These are phyloP conservation scores for Mucor mucedo DNA, from an alignment of 371 early-diverging fungal genomes.

Conservation along the genomic window DNA sequence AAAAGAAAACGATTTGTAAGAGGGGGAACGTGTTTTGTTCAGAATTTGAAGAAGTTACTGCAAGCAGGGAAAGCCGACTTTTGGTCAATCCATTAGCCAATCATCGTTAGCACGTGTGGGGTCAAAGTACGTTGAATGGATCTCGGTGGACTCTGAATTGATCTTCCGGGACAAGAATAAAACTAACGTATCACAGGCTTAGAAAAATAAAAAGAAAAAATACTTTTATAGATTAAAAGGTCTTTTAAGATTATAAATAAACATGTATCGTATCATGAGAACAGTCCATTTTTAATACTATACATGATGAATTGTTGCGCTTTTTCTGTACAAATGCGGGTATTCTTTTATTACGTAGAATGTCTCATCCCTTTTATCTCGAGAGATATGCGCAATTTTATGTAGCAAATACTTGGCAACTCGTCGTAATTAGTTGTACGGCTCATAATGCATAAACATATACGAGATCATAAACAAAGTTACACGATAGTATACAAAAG, in stretches of 20 bases:
- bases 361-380: no score
- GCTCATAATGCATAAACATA: no score
- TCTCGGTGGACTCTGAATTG: constrained; percentile 16
- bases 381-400: no score
- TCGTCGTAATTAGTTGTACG: no score
- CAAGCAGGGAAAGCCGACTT: not conserved
- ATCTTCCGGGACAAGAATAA: constrained; percentile 1
- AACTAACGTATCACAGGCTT: not conserved
- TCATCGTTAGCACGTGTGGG: constrained; percentile 24
- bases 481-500: no score
- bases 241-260: not conserved
- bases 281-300: not conserved
- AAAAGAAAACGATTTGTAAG: constrained; percentile 6
- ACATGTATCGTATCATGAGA: not conserved
- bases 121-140: constrained; percentile 16
- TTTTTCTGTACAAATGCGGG: no score
- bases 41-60: constrained; percentile 12
- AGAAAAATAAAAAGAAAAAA: not conserved
- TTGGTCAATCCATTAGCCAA: constrained; percentile 8
- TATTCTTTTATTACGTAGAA: no score
- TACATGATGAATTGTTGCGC: no score
- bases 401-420: no score
- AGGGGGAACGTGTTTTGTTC: constrained; percentile 20
- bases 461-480: no score
- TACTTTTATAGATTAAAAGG: not conserved